Evolutionary conservation across 331 rosid species (phyloP), one percentile per base, ranked within the genome.

Genomic region (Phaseolus coccineus): DNA sequence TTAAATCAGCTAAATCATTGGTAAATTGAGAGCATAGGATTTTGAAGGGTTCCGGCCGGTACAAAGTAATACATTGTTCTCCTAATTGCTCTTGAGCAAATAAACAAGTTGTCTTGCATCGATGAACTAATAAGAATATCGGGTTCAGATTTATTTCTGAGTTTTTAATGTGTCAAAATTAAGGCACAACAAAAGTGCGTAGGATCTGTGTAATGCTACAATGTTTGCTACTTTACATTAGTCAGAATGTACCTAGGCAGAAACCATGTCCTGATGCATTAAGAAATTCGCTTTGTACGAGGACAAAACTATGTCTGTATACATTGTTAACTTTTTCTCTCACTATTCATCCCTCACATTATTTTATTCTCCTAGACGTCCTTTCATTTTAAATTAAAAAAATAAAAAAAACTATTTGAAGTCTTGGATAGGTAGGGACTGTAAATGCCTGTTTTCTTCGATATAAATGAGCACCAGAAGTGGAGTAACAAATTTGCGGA

Each of bases 291-390:
- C 24, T 14, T 1, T 83, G 87, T 28, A 68, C 28, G 14, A 30
- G 62, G 73, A 68, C 81, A 28, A n/a, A 52, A 33, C 24, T 47
- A 30, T 83, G 84, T 78, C 87, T 55, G 15, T 2, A 68, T 79
- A 39, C 87, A 79, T 83, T 22, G 2, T 19, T 27, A 78, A 56
- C 80, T 64, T 63, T 63, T 55, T 63, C 57, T 16, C 48, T 10
- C 31, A 13, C 47, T 61, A 6, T 55, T 53, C 69, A 64, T 59
- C 15, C 46, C 40, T 33, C 2, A 6, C 25, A 16, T 1, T n/a
- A 14, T 37, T 37, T 25, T 44, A 11, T 16, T 33, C 47, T 22
- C 30, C 10, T 1, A 37, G 9, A 30, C 19, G 2, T 57, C 47
- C 25, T 33, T 33, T 77, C 24, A 1, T 8, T 33, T 14, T 3